Percentiles rank a stretch among this genome's conserved stretches.
Conservation (phyloP, 371 early-diverging fungal genomes). For the Thermomucor indicae-seudaticae region DNA sequence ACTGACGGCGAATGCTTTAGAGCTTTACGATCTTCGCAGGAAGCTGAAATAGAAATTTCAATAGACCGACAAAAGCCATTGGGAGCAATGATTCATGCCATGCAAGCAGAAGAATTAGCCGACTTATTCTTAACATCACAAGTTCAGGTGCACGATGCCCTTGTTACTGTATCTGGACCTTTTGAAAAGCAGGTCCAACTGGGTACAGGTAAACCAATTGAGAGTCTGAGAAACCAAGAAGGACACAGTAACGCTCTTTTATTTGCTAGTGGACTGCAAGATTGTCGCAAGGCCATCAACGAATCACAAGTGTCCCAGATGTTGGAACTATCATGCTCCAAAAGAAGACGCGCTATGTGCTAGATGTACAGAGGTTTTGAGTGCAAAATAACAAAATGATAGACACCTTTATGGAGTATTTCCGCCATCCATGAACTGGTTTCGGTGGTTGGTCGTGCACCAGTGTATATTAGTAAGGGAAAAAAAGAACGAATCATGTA, state of each 20-base stretch:
- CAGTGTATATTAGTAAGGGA: too few relatives aligned
- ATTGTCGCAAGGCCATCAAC: conserved; percentile 23
- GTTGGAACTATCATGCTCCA: conserved; percentile 44
- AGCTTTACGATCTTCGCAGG: conserved; percentile 52
- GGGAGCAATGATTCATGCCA: conserved; percentile 15
- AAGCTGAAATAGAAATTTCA: conserved; percentile 45
- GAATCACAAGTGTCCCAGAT: conserved; percentile 49
- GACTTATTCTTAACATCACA: conserved; percentile 50
- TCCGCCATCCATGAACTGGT: too few relatives aligned
- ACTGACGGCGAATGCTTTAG: conserved; percentile 13
- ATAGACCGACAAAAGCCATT: conserved; percentile 12
- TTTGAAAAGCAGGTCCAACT: conserved; percentile 19
- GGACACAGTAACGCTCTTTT: too few relatives aligned
- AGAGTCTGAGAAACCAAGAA: conserved; percentile 6
- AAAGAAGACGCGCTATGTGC: conserved; percentile 31
- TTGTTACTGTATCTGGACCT: neutral
- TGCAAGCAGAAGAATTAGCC: conserved; percentile 38
- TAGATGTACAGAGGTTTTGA: conserved; percentile 30
- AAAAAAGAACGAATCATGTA: too few relatives aligned
- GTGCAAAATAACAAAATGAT: conserved; percentile 4
- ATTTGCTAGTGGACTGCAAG: too few relatives aligned
- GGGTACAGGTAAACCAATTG: conserved; percentile 14
- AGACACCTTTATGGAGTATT: too few relatives aligned
- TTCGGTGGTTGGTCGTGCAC: too few relatives aligned
- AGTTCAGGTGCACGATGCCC: conserved; percentile 26